Evolutionary conservation across 768 basidiomycete species (phyloP), one percentile per base, ranked within the genome.

Genomic region (Exidia glandulosa): DNA sequence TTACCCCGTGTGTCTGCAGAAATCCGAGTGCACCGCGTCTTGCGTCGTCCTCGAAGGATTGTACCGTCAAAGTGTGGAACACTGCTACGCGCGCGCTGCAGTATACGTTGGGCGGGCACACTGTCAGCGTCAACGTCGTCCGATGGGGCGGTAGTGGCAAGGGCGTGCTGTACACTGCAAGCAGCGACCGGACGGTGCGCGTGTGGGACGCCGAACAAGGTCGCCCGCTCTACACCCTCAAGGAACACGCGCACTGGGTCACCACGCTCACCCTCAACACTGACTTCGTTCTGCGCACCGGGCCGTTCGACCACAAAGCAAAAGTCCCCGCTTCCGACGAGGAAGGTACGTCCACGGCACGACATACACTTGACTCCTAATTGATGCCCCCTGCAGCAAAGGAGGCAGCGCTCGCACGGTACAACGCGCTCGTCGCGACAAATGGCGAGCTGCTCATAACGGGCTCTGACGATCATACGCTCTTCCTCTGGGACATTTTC

Each of bases 181-280:
- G 90, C 62, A 94, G 90, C 63, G 95, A 99, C 74, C 76, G 94
- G 14, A 94, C 91, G 2, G 92, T 98, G 27, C 83, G 92, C 63
- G 84, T 97, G 45, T 99, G 96, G 96, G 91, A 93, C 69, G 88
- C 90, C 9, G 85, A 80, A 19, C 64, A 94, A 88, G 95, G 94
- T 1, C 87, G 83, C 70, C 81, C 84, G 30, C 75, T 97, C 37
- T 81, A 94, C 66, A 85, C 86, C 1, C 75, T 98, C 31, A 93
- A 90, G 71, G 94, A 97, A 63, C 95, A 99, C 66, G 96, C 94
- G 0, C 96, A 99, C 67, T 98, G 94, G 95, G 96, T 99, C 7
- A 99, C 94, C 23, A 98, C 94, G 0, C 82, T 99, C 45, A 85
- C 95, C 3, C 78, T 97, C 58, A 95, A 94, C 71, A 94, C 94